Conservation (phyloP, 768 basidiomycete species). For the Boletales sp. region DNA sequence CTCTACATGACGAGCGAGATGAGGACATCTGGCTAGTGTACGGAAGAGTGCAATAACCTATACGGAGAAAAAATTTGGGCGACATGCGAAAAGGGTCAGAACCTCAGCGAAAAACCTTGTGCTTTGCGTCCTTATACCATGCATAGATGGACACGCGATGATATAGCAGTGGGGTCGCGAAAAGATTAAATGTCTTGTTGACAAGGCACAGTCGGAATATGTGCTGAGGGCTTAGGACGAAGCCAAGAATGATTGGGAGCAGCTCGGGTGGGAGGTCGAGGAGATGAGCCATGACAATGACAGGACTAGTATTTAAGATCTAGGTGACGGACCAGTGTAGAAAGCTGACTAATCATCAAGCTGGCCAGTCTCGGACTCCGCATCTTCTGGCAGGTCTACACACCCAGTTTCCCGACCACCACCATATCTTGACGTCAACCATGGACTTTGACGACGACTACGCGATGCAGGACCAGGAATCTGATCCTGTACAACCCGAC, state of each 20-base stretch:
- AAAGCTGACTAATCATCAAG: conserved; percentile 24
- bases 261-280: conserved; percentile 65
- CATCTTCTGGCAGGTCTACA: no score
- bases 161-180: conserved; percentile 54
- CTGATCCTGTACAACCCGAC: conserved; percentile 27
- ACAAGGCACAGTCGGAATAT: conserved; percentile 54
- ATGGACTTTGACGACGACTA: conserved; percentile 36
- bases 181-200: conserved; percentile 49
- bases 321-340: background rate
- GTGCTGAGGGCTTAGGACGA: conserved; percentile 50
- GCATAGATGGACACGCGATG: conserved; percentile 57
- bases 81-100: background rate
- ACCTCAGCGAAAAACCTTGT: conserved; percentile 40
- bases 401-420: no score
- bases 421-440: background rate
- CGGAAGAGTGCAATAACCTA: conserved; percentile 62
- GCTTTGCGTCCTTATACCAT: conserved; percentile 67
- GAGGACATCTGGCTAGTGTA: conserved; percentile 51
- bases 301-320: no score
- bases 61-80: background rate
- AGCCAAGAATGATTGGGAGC: conserved; percentile 50
- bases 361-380: background rate
- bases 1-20: conserved; percentile 57
- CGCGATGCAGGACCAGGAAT: conserved; percentile 25
- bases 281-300: conserved; percentile 39